phyloP scores from a whole-genome alignment of 2,329 filamentous ascomycete genomes.

The Ophiostoma ips region DNA sequence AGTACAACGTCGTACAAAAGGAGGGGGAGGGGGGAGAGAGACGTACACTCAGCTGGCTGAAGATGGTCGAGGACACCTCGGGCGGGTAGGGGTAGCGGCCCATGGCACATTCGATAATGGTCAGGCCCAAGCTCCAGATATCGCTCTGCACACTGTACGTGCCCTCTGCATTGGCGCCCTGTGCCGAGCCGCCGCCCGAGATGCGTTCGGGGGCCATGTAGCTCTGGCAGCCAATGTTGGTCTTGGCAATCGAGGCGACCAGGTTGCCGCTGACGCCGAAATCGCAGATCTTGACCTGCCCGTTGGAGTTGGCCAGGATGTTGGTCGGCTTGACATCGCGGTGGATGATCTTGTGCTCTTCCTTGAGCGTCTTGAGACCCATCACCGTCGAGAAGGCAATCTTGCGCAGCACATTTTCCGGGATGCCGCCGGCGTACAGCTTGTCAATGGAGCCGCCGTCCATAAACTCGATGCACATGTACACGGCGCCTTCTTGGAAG shows the following conservation, averaged over 20 bases:
- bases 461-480: constrained; percentile 99
- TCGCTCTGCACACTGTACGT: constrained; percentile 97
- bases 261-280: constrained; percentile 95
- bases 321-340: constrained; percentile 99
- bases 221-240: constrained; percentile 96
- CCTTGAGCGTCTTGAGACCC: constrained; percentile 85
- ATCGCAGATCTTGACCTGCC: constrained; percentile 95
- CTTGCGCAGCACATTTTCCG: constrained; percentile 76
- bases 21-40: not conserved
- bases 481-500: constrained; percentile 96
- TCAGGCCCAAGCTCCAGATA: constrained; percentile 90
- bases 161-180: constrained; percentile 55
- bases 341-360: constrained; percentile 98
- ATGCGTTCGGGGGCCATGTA: constrained; percentile 99
- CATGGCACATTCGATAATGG: constrained; percentile 90
- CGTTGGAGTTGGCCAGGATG: constrained; percentile 77
- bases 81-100: constrained; percentile 93
- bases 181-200: constrained; percentile 66
- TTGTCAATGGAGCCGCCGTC: constrained; percentile 97
- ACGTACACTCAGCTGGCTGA: constrained; percentile 90
- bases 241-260: constrained; percentile 94
- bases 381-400: constrained; percentile 82
- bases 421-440: constrained; percentile 78
- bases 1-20: too few species aligned
- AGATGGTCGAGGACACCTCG: constrained; percentile 96